Conservation (phyloP, 345 rosid genomes). For the Noccaea caerulescens region DNA sequence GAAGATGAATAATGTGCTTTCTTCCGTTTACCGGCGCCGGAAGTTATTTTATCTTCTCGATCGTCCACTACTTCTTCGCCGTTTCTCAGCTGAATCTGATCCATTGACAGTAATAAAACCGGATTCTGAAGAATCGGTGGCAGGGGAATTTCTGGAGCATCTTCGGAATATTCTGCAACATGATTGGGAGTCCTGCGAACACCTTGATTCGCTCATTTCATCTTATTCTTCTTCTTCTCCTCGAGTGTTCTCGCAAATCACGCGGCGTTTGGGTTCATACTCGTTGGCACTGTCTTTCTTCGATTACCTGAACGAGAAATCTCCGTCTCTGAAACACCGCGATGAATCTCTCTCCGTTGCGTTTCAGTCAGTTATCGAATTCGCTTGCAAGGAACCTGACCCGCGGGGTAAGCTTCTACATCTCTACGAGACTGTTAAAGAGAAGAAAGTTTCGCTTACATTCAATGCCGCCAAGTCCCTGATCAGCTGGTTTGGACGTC, state of each 20-base stretch:
- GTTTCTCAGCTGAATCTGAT: slow-evolving; percentile 43
- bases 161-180: slow-evolving; percentile 52
- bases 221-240: slow-evolving; percentile 43
- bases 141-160: slow-evolving; percentile 44
- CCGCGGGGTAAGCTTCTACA: slow-evolving; percentile 34
- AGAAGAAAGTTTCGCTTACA: slow-evolving; percentile 52
- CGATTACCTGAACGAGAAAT: slow-evolving; percentile 46
- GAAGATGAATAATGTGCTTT: slow-evolving; percentile 33
- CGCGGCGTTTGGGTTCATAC: slow-evolving; percentile 52
- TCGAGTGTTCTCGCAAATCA: slow-evolving; percentile 46
- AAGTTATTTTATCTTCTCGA: slow-evolving; percentile 16
- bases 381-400: slow-evolving; percentile 49
- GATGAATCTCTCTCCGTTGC: slow-evolving; percentile 46
- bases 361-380: slow-evolving; percentile 58
- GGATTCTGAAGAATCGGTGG: slow-evolving; percentile 37
- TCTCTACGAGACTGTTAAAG: slow-evolving; percentile 53
- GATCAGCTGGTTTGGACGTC: slow-evolving; percentile 51
- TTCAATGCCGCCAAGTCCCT: slow-evolving; percentile 50
- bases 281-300: slow-evolving; percentile 58
- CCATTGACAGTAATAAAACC: slow-evolving; percentile 3
- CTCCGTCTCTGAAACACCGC: slow-evolving; percentile 32
- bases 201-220: slow-evolving; percentile 49
- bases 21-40: slow-evolving; percentile 31
- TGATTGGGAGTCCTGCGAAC: slow-evolving; percentile 53
- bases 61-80: neutral